Evolutionary conservation across 176 grass and related monocot genomes (phyloP).

Genomic region (Guadua angustifolia): DNA sequence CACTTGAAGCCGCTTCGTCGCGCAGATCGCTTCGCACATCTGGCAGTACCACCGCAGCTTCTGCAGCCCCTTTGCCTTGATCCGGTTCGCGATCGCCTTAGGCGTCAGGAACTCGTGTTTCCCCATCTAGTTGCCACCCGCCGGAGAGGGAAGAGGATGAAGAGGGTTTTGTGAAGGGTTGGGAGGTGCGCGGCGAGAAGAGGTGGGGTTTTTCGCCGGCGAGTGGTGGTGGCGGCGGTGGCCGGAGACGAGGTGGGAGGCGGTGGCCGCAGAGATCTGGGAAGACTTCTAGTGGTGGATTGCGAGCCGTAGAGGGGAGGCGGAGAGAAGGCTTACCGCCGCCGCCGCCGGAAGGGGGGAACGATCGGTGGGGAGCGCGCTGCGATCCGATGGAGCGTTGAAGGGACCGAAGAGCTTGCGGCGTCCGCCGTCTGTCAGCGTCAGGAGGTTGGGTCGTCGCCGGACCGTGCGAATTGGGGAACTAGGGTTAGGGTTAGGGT

Average conservation of each 20-base stretch:
- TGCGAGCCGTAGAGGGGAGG: too few relatives aligned
- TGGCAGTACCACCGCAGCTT: slow-evolving; percentile 98
- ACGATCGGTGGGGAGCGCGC: too few relatives aligned
- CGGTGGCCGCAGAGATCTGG: slow-evolving; percentile 29
- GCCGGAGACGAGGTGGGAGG: neutral
- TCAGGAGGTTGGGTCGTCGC: too few relatives aligned
- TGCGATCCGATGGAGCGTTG: too few relatives aligned
- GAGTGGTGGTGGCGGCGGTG: neutral
- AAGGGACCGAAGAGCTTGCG: too few relatives aligned
- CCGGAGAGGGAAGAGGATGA: neutral
- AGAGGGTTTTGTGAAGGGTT: neutral
- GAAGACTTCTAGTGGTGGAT: neutral
- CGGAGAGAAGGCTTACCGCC: too few relatives aligned
- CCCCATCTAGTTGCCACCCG: slow-evolving; percentile 54
- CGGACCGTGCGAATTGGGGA: too few relatives aligned
- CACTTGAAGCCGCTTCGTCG: slow-evolving; percentile 96
- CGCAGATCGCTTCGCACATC: slow-evolving; percentile 98
- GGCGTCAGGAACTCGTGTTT: slow-evolving; percentile 86
- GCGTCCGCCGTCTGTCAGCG: too few relatives aligned
- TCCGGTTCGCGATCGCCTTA: slow-evolving; percentile 87
- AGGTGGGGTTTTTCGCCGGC: neutral
- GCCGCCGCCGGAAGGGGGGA: too few relatives aligned
- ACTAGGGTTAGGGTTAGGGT: too few relatives aligned
- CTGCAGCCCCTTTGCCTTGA: slow-evolving; percentile 92
- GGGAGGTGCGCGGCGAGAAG: neutral